Percentiles rank a stretch among this genome's conserved stretches.
These are phyloP conservation scores for Silene uniflora DNA, from an alignment of 148 eudicot species.

Conservation along the genomic window DNA sequence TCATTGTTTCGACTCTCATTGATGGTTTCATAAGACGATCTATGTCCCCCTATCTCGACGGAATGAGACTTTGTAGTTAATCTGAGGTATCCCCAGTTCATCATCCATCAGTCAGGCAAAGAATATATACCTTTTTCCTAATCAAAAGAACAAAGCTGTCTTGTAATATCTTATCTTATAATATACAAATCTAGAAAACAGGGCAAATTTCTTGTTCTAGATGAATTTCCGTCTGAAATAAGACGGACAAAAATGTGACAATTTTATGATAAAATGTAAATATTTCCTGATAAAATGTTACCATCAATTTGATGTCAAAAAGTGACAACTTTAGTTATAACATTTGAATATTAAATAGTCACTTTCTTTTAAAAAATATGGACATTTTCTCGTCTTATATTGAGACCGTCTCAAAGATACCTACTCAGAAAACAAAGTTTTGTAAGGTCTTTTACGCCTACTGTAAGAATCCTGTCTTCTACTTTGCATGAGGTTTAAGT, in stretches of 20 bases:
- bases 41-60: neutral
- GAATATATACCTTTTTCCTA: conserved; percentile 25
- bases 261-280: no score
- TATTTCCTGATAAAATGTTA: no score
- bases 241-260: no score
- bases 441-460: neutral
- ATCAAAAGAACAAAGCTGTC: conserved; percentile 4
- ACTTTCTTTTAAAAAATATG: no score
- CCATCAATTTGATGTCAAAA: no score
- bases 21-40: neutral
- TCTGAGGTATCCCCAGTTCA: neutral
- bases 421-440: neutral
- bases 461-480: conserved; percentile 30
- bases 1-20: neutral
- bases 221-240: no score
- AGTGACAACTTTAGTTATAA: no score
- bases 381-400: no score
- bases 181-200: conserved; percentile 13
- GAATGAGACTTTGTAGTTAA: neutral
- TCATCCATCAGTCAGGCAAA: conserved; percentile 17
- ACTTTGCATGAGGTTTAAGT: conserved; percentile 48
- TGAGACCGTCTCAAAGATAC: no score
- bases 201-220: no score
- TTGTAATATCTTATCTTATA: neutral
- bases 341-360: no score